A percentile compares a stretch with the other conserved stretches of the same genome.
Conservation (phyloP, 2,329 filamentous ascomycete species). For the Penicillium nordicum region DNA sequence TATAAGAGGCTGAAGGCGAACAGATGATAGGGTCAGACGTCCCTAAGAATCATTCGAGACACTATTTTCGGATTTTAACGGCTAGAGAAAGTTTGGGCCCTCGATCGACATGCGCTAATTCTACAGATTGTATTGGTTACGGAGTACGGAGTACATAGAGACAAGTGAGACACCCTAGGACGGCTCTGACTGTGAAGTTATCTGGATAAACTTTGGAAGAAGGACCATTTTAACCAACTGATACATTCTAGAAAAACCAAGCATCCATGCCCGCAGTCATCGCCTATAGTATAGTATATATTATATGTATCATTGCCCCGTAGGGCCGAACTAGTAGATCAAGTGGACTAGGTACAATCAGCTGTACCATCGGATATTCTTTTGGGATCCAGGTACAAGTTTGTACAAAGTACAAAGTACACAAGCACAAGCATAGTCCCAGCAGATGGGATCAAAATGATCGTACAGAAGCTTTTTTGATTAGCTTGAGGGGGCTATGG, state of each 20-base stretch:
- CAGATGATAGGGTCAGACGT: background rate
- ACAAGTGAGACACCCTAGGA: background rate
- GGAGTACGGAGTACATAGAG: background rate
- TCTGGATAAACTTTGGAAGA: background rate
- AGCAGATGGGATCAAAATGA: background rate
- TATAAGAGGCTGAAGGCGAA: background rate
- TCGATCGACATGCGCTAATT: conserved; percentile 11
- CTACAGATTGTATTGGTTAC: background rate
- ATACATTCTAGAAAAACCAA: background rate
- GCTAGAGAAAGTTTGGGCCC: conserved; percentile 3
- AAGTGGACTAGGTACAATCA: conserved; percentile 1
- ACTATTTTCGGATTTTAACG: background rate
- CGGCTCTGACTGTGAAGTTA: background rate
- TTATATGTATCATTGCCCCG: background rate
- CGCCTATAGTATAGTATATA: background rate
- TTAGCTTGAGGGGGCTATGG: background rate
- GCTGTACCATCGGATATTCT: background rate
- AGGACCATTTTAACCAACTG: background rate
- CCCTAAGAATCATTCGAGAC: background rate
- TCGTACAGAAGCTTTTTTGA: conserved; percentile 1
- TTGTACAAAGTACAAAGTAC: background rate
- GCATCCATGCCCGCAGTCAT: background rate
- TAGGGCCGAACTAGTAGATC: conserved; percentile 6
- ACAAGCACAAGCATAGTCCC: conserved; percentile 9
- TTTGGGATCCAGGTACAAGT: background rate